Evolutionary conservation across 371 early-diverging fungal genomes (phyloP).

Genomic region (Umbelopsis sp.): DNA sequence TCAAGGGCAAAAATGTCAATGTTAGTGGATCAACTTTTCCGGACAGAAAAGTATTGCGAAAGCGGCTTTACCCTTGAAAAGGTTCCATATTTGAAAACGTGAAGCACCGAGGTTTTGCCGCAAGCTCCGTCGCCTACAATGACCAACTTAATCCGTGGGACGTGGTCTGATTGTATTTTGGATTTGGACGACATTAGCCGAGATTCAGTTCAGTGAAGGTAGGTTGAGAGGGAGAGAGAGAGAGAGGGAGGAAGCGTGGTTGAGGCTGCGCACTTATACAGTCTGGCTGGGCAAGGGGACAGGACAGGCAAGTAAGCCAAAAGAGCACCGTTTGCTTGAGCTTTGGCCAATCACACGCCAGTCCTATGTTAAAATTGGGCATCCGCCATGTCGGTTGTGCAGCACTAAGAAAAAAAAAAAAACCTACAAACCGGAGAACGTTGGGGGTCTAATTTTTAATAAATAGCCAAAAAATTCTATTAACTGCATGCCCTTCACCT

Average conservation of each 20-base stretch:
- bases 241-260: background rate
- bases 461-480: too few relatives aligned
- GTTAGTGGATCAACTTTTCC: too few relatives aligned
- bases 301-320: background rate
- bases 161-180: background rate
- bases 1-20: too few relatives aligned
- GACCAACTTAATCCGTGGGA: constrained; percentile 55
- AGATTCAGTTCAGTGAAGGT: constrained; percentile 1
- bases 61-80: constrained; percentile 39
- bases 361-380: background rate
- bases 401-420: too few relatives aligned
- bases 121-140: constrained; percentile 79
- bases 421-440: too few relatives aligned
- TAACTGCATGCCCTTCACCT: too few relatives aligned
- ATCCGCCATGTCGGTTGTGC: background rate
- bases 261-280: constrained; percentile 13
- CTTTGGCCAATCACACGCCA: background rate
- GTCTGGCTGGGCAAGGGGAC: background rate
- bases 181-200: constrained; percentile 7
- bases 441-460: too few relatives aligned
- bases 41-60: background rate
- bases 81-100: constrained; percentile 40
- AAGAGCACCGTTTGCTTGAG: background rate
- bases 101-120: constrained; percentile 59
- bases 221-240: background rate